Evolutionary conservation across 1,139 yeast genomes (phyloP).

Genomic region (Geotrichum cucujoidarum): DNA sequence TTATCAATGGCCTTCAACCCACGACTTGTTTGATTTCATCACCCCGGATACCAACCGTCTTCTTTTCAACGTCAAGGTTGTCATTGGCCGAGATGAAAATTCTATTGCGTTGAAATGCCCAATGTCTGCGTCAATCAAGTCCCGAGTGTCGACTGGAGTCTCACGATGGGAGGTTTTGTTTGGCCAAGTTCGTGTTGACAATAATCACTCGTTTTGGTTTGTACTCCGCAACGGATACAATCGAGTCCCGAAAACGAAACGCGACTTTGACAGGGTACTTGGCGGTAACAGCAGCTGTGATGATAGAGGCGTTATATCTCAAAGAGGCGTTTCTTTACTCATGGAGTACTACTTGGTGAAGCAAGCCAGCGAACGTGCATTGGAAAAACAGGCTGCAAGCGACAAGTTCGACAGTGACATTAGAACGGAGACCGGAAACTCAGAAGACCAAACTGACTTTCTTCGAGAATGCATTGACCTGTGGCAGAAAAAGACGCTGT

Average conservation of each 20-base stretch:
- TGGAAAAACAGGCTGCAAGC: too few relatives aligned
- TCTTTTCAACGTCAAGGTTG: conserved; percentile 1
- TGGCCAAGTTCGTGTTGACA: conserved; percentile 14
- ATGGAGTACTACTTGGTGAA: conserved; percentile 20
- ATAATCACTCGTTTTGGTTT: conserved; percentile 14
- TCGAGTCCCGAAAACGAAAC: conserved; percentile 17
- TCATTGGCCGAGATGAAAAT: background rate
- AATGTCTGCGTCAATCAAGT: background rate
- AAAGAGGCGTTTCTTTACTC: conserved; percentile 24
- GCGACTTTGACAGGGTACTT: conserved; percentile 21
- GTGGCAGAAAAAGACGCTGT: conserved; percentile 10
- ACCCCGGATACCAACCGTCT: conserved; percentile 17
- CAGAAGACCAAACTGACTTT: background rate
- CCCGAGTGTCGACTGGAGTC: conserved; percentile 13
- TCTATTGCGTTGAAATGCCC: background rate
- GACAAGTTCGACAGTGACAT: too few relatives aligned
- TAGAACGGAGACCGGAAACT: too few relatives aligned
- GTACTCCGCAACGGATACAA: conserved; percentile 11
- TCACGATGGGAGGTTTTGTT: conserved; percentile 21
- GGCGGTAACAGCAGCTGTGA: conserved; percentile 10
- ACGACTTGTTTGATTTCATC: conserved; percentile 23
- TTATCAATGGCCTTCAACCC: conserved; percentile 21
- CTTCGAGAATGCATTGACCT: conserved; percentile 8
- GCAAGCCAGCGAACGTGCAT: conserved; percentile 2
- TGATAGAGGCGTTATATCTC: conserved; percentile 11